Evolutionary conservation across 805 yeast genomes (phyloP).

Genomic region (Starmerella ratchasimensis): DNA sequence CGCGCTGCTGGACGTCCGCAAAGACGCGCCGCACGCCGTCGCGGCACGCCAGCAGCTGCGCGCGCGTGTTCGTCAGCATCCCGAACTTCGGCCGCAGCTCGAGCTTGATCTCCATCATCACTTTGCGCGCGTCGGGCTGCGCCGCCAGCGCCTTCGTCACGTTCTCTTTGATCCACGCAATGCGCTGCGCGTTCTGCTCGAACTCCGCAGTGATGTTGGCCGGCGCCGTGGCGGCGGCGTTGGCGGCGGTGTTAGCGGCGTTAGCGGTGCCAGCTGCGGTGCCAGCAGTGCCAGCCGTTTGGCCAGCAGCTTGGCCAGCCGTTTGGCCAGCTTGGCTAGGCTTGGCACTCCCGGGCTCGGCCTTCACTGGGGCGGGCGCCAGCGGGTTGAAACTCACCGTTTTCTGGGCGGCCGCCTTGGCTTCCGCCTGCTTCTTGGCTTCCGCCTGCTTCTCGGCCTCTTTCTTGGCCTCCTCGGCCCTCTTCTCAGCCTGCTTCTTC

Average conservation of each 20-base stretch:
- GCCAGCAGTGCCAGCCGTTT: too few relatives aligned
- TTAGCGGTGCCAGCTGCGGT: too few relatives aligned
- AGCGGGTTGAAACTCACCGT: too few relatives aligned
- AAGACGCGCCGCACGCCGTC: constrained; percentile 40
- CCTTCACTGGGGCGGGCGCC: constrained; percentile 8
- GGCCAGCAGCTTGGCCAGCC: too few relatives aligned
- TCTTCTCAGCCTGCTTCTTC: constrained; percentile 12
- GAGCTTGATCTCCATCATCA: constrained; percentile 49
- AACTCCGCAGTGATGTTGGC: constrained; percentile 19
- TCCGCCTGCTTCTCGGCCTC: constrained; percentile 16
- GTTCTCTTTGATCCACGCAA: constrained; percentile 40
- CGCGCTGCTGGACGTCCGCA: constrained; percentile 31
- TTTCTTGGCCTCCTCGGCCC: constrained; percentile 9
- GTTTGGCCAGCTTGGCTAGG: too few relatives aligned
- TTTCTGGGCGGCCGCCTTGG: too few relatives aligned
- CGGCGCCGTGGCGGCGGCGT: too few relatives aligned
- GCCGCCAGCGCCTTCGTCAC: constrained; percentile 43
- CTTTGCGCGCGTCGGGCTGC: constrained; percentile 41
- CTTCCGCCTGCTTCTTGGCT: constrained; percentile 1
- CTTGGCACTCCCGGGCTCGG: constrained; percentile 1
- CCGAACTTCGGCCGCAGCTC: constrained; percentile 83
- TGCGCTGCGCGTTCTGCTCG: constrained; percentile 23
- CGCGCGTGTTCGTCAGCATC: constrained; percentile 61
- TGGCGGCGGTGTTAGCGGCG: too few relatives aligned
- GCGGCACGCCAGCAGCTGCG: constrained; percentile 37